A percentile compares a stretch with the other conserved stretches of the same genome.
Conservation (phyloP, 208 protist species). For the Novymonas esmeraldas region DNA sequence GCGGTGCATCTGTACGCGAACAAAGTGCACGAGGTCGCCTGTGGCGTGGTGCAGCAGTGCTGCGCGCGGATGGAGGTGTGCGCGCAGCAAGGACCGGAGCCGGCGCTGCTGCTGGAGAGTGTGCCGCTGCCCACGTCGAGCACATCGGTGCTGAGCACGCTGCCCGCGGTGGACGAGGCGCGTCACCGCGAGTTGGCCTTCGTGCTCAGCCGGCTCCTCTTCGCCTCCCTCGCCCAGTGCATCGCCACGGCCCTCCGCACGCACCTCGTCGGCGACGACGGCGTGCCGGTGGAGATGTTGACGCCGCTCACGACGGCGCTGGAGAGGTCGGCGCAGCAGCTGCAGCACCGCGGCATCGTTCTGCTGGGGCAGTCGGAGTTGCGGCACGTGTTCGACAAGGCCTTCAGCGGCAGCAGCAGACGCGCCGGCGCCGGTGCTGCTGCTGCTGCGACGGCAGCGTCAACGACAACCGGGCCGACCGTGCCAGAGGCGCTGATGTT, state of each 20-base stretch:
- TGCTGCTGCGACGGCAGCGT: constrained; percentile 11
- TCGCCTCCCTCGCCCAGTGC: constrained; percentile 28
- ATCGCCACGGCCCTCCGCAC: constrained; percentile 21
- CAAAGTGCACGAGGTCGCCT: constrained; percentile 23
- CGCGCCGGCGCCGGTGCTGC: not conserved
- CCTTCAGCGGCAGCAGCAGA: constrained; percentile 29
- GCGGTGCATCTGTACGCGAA: constrained; percentile 14
- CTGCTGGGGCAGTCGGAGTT: constrained; percentile 70
- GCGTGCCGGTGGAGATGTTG: constrained; percentile 19
- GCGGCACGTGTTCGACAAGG: constrained; percentile 14
- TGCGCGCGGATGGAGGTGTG: not conserved
- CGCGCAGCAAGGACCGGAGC: constrained; percentile 8
- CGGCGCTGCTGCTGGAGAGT: constrained; percentile 14
- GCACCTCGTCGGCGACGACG: constrained; percentile 15
- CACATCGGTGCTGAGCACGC: constrained; percentile 13
- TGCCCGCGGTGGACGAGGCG: constrained; percentile 13
- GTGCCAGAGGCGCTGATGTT: constrained; percentile 33
- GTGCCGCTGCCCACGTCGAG: constrained; percentile 24
- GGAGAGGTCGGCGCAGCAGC: constrained; percentile 24
- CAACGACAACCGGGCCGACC: constrained; percentile 10
- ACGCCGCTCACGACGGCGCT: constrained; percentile 20
- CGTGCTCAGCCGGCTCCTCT: constrained; percentile 24
- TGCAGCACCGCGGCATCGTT: constrained; percentile 55
- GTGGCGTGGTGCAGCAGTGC: constrained; percentile 20
- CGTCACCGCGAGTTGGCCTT: constrained; percentile 19